phyloP scores from a whole-genome alignment of 176 grass and related monocot species.

The Cenchrus americanus region DNA sequence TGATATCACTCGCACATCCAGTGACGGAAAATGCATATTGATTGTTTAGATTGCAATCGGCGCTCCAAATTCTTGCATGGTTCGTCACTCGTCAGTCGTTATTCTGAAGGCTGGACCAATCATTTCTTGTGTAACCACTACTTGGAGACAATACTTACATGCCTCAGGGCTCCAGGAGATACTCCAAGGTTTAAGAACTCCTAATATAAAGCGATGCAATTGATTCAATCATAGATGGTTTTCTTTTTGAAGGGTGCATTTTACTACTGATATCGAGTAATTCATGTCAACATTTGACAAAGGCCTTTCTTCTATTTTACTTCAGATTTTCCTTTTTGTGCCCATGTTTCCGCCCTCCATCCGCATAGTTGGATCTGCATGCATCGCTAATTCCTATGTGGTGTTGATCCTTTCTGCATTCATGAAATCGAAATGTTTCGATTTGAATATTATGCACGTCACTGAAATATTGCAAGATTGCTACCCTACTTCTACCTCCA shows the following conservation, averaged over 20 bases:
- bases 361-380: neutral
- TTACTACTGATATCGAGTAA: neutral
- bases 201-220: neutral
- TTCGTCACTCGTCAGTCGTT: neutral
- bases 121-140: no score
- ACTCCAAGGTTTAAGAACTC: neutral
- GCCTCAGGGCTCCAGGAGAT: no score
- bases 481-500: no score
- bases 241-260: neutral
- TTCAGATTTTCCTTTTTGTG: neutral
- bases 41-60: neutral
- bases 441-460: no score
- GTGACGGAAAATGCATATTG: neutral
- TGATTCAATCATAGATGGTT: neutral
- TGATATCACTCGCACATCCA: slow-evolving; percentile 20
- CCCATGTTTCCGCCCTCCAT: no score
- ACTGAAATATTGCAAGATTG: no score
- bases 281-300: neutral
- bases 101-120: no score
- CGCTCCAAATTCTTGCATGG: neutral
- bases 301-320: no score
- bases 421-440: no score
- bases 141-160: no score
- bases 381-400: neutral
- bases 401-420: no score